Evolutionary conservation across 257 asterid genomes (phyloP).

Genomic region (Ophiorrhiza pumila): DNA sequence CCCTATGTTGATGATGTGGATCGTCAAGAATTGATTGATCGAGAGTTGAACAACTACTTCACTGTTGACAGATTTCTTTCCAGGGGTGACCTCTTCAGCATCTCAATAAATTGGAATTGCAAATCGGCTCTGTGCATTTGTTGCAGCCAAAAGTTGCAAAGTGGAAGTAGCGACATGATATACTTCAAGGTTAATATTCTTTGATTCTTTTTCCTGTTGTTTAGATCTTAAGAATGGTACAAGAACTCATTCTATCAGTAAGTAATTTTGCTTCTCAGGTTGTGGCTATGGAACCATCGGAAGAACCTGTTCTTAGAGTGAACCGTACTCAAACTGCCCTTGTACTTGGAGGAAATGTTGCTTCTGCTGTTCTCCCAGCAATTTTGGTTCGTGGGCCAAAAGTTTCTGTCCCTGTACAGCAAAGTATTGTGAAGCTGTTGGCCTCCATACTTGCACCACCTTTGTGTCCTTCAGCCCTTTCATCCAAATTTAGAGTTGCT

Average conservation of each 20-base stretch:
- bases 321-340: constrained; percentile 80
- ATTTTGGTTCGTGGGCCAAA: constrained; percentile 45
- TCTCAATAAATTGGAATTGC: constrained; percentile 79
- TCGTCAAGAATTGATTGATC: constrained; percentile 81
- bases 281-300: constrained; percentile 82
- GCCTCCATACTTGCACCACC: constrained; percentile 85
- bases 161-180: constrained; percentile 44
- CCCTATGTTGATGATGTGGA: constrained; percentile 61
- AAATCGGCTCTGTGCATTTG: constrained; percentile 65
- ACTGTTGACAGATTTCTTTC: constrained; percentile 77
- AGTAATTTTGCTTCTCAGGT: constrained; percentile 43
- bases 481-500: constrained; percentile 84
- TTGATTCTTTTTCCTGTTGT: not conserved
- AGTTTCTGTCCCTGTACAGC: constrained; percentile 56
- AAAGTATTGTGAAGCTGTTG: constrained; percentile 48
- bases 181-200: constrained; percentile 67
- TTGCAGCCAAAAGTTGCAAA: constrained; percentile 57
- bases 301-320: constrained; percentile 65
- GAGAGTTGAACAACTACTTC: constrained; percentile 69
- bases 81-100: constrained; percentile 69
- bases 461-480: constrained; percentile 74
- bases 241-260: not conserved
- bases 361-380: constrained; percentile 80
- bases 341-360: constrained; percentile 82
- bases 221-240: not conserved